Percentiles rank a stretch among this genome's conserved stretches.
Conservation (phyloP, 2,329 filamentous ascomycete genomes). For the Sporothrix curviconia region DNA sequence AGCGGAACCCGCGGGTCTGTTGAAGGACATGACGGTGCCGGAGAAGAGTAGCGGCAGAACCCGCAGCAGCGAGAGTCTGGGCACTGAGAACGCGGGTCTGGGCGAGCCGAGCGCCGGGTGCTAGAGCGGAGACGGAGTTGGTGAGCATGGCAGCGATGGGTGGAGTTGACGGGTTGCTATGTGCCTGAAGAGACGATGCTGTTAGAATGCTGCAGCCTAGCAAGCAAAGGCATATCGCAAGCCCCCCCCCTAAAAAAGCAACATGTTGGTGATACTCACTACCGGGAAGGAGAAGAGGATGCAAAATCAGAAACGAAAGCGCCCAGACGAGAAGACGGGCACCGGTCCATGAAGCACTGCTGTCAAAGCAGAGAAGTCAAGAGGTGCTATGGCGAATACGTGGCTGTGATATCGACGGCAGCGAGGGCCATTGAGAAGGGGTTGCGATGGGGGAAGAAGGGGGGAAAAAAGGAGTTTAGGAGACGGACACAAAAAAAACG, state of each 20-base stretch:
- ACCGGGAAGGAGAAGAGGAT: background rate
- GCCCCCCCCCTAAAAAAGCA: too few relatives aligned
- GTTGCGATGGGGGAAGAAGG: background rate
- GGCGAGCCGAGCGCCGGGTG: conserved; percentile 14
- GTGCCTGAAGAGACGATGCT: background rate
- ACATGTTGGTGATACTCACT: background rate
- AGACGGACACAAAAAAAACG: background rate
- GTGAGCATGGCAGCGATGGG: conserved; percentile 18
- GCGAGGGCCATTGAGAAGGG: background rate
- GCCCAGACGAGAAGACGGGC: background rate
- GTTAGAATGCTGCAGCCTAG: background rate
- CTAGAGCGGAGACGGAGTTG: conserved; percentile 11
- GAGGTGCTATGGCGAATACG: background rate
- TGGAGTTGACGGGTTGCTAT: background rate
- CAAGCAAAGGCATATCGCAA: too few relatives aligned
- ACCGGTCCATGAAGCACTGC: conserved; percentile 10
- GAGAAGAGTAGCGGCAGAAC: conserved; percentile 19
- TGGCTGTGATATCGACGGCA: background rate
- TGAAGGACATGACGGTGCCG: conserved; percentile 33
- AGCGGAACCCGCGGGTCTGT: conserved; percentile 43
- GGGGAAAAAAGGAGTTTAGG: background rate
- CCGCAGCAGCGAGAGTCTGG: conserved; percentile 9
- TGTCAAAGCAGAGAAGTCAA: conserved; percentile 7
- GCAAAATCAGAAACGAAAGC: background rate
- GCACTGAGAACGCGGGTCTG: conserved; percentile 8